Conservation (phyloP, 2,329 filamentous ascomycete species). For the Penicillium sp. region DNA sequence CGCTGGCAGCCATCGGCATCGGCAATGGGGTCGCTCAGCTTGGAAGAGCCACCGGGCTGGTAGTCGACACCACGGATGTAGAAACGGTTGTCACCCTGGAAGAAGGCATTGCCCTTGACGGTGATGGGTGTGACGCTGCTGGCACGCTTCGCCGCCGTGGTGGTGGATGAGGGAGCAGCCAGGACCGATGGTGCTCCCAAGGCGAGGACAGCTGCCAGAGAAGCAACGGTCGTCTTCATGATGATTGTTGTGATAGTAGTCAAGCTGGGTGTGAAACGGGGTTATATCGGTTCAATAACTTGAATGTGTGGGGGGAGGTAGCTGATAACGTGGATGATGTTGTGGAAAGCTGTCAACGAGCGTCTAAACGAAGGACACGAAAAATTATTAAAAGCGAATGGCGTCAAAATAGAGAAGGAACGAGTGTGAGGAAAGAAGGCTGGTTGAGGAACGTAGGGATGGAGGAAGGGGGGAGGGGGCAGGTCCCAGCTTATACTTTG, state of each 20-base stretch:
- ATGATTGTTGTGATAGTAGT: slow-evolving; percentile 26
- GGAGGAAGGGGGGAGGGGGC: slow-evolving; percentile 15
- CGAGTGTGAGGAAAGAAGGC: slow-evolving; percentile 22
- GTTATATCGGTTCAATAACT: background rate
- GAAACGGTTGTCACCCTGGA: slow-evolving; percentile 62
- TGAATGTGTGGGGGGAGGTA: background rate
- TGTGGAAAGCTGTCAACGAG: slow-evolving; percentile 7
- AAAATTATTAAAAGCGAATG: slow-evolving; percentile 32
- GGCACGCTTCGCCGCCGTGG: slow-evolving; percentile 42
- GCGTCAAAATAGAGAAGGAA: slow-evolving; percentile 29
- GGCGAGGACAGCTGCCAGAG: slow-evolving; percentile 52
- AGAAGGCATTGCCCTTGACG: slow-evolving; percentile 70
- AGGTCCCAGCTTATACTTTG: background rate
- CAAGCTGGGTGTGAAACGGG: background rate
- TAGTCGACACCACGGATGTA: slow-evolving; percentile 63
- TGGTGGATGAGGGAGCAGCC: slow-evolving; percentile 43
- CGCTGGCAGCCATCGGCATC: slow-evolving; percentile 72
- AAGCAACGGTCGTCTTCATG: slow-evolving; percentile 58
- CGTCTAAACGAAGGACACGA: slow-evolving; percentile 24
- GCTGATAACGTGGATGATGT: background rate
- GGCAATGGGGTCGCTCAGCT: slow-evolving; percentile 73
- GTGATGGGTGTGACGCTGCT: slow-evolving; percentile 61
- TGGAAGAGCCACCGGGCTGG: slow-evolving; percentile 66
- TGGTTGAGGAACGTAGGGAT: slow-evolving; percentile 25
- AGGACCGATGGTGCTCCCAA: slow-evolving; percentile 52